Conservation (phyloP, 2,329 filamentous ascomycete genomes). For the Aspergillus viridinutans region DNA sequence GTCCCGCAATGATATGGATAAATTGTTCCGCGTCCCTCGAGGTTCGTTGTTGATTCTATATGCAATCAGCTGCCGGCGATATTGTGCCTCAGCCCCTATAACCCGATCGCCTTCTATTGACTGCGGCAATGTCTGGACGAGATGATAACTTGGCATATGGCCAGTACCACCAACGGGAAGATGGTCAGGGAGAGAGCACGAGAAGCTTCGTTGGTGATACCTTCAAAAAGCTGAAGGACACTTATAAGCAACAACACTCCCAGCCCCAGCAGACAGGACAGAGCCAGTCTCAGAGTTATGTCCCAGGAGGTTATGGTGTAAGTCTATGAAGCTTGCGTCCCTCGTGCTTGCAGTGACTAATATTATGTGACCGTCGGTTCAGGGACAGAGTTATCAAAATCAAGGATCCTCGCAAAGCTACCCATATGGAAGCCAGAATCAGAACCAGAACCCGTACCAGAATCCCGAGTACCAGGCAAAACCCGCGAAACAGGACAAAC, state of each 20-base stretch:
- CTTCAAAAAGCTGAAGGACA: constrained; percentile 42
- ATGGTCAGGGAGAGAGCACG: constrained; percentile 32
- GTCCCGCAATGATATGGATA: background rate
- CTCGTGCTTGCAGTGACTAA: background rate
- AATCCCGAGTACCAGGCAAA: constrained; percentile 26
- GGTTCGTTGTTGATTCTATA: background rate
- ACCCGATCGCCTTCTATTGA: background rate
- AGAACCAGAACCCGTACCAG: constrained; percentile 15
- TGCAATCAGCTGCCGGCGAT: background rate
- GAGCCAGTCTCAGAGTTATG: constrained; percentile 16
- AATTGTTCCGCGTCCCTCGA: background rate
- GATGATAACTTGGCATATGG: constrained; percentile 56
- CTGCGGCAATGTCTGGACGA: constrained; percentile 32
- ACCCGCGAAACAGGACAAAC: constrained; percentile 31
- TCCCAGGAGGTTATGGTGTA: constrained; percentile 21
- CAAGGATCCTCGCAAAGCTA: constrained; percentile 16
- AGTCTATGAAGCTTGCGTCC: constrained; percentile 5
- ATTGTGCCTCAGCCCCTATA: background rate
- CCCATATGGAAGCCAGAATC: constrained; percentile 21
- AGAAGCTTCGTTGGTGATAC: constrained; percentile 51
- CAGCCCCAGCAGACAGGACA: constrained; percentile 10
- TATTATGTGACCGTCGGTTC: background rate
- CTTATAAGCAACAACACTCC: constrained; percentile 25
- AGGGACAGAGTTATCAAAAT: constrained; percentile 5
- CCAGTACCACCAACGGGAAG: constrained; percentile 36